Evolutionary conservation across 192 early-diverging fungal genomes (phyloP).

Genomic region (Gryganskiella cystojenkinii): DNA sequence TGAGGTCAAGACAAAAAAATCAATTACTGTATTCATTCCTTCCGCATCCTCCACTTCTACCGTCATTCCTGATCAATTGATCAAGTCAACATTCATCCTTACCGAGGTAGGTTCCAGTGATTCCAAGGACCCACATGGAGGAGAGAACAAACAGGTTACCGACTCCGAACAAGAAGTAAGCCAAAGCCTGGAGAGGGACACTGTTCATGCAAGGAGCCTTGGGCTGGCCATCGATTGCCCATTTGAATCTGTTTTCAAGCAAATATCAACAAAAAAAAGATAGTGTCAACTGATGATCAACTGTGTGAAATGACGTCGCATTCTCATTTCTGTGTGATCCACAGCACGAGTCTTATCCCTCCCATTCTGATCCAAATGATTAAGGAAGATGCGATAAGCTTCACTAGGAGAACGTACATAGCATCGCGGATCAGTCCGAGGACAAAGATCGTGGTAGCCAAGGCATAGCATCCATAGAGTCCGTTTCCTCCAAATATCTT

Average conservation of each 20-base stretch:
- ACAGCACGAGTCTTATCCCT: no score
- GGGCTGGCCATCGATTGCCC: slow-evolving; percentile 78
- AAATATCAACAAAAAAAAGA: background rate
- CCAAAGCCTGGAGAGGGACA: slow-evolving; percentile 58
- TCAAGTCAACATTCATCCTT: slow-evolving; percentile 15
- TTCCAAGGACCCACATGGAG: slow-evolving; percentile 87
- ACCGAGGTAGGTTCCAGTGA: slow-evolving; percentile 92
- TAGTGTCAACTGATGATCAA: background rate
- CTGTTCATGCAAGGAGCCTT: slow-evolving; percentile 58
- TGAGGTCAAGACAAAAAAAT: no score
- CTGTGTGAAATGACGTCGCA: background rate
- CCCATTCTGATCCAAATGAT: no score
- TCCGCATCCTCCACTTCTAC: background rate
- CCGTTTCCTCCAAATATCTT: slow-evolving; percentile 74
- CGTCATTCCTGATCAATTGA: background rate
- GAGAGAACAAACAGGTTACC: slow-evolving; percentile 84
- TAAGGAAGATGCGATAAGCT: slow-evolving; percentile 1
- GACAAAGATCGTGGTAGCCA: slow-evolving; percentile 84
- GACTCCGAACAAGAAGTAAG: slow-evolving; percentile 57
- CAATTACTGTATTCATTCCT: no score
- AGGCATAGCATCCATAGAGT: slow-evolving; percentile 79
- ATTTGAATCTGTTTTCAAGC: slow-evolving; percentile 67
- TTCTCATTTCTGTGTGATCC: no score
- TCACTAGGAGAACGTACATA: slow-evolving; percentile 61
- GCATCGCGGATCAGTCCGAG: slow-evolving; percentile 87